A percentile compares a stretch with the other conserved stretches of the same genome.
Conservation (phyloP, 2,329 filamentous ascomycete genomes). For the Leptographium wingfieldii region DNA sequence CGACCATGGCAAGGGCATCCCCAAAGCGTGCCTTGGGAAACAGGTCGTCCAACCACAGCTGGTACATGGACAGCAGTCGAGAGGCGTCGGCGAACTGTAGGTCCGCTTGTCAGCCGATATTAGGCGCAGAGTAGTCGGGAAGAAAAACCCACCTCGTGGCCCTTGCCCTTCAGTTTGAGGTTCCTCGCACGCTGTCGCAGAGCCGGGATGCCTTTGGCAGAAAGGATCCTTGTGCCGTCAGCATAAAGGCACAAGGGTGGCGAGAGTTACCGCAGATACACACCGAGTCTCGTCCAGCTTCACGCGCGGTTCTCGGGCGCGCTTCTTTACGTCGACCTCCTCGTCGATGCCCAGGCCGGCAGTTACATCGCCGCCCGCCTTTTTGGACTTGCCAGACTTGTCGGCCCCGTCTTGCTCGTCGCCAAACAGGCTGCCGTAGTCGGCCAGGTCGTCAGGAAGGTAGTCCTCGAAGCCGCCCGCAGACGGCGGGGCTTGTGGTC, state of each 20-base stretch:
- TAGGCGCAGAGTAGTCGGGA: neutral
- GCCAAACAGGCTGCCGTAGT: slow-evolving; percentile 34
- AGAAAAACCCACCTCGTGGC: slow-evolving; percentile 56
- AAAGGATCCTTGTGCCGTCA: slow-evolving; percentile 52
- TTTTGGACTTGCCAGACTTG: slow-evolving; percentile 25
- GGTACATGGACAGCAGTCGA: slow-evolving; percentile 77
- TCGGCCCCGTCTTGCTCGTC: slow-evolving; percentile 18
- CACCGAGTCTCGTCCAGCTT: slow-evolving; percentile 79
- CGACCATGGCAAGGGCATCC: slow-evolving; percentile 79
- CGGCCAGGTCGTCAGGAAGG: slow-evolving; percentile 38
- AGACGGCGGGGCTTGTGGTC: neutral
- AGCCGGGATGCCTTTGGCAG: slow-evolving; percentile 70
- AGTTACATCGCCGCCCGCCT: slow-evolving; percentile 36
- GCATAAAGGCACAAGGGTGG: neutral
- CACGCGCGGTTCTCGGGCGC: slow-evolving; percentile 55
- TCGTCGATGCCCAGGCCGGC: slow-evolving; percentile 67
- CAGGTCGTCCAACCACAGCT: slow-evolving; percentile 91
- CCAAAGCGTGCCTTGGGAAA: slow-evolving; percentile 91
- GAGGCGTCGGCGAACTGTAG: slow-evolving; percentile 69
- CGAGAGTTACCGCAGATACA: neutral
- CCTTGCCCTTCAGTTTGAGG: slow-evolving; percentile 80
- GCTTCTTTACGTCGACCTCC: slow-evolving; percentile 71
- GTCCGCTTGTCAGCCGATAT: neutral
- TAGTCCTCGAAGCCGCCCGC: slow-evolving; percentile 63
- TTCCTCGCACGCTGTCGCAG: slow-evolving; percentile 58